These are phyloP conservation scores for Simmondsia chinensis DNA, from an alignment of 148 eudicot genomes.

Conservation along the genomic window DNA sequence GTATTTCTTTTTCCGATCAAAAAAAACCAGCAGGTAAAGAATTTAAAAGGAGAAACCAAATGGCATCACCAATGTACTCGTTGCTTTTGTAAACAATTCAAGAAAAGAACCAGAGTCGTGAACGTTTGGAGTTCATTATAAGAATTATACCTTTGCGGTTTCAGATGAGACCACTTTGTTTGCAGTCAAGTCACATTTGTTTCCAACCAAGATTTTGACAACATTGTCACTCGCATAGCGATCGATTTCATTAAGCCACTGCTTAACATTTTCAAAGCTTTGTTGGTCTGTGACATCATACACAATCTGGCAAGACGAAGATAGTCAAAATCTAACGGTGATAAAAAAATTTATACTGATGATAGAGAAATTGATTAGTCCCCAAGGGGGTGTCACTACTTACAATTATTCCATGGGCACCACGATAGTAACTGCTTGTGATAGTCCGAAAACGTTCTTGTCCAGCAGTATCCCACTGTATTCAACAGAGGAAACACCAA, in stretches of 20 bases:
- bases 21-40: too few species aligned
- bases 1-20: too few species aligned
- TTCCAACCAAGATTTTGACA: slow-evolving; percentile 39
- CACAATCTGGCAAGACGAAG: slow-evolving; percentile 20
- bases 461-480: slow-evolving; percentile 44
- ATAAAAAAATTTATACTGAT: too few species aligned
- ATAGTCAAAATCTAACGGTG: too few species aligned
- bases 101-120: too few species aligned
- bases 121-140: too few species aligned
- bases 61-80: too few species aligned
- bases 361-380: too few species aligned
- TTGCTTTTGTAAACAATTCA: too few species aligned
- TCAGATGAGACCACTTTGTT: slow-evolving; percentile 34
- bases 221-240: slow-evolving; percentile 45
- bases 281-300: slow-evolving; percentile 43
- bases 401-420: slow-evolving; percentile 44
- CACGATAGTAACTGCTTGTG: slow-evolving; percentile 38
- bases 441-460: slow-evolving; percentile 41
- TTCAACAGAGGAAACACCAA: not conserved
- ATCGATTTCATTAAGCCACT: slow-evolving; percentile 38
- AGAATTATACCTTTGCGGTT: slow-evolving; percentile 28
- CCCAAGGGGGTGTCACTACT: slow-evolving; percentile 9
- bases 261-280: slow-evolving; percentile 37
- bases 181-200: slow-evolving; percentile 31
- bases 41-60: too few species aligned